phyloP scores from a whole-genome alignment of 2,329 filamentous ascomycete species.

The Calonectria pseudoturangicola region DNA sequence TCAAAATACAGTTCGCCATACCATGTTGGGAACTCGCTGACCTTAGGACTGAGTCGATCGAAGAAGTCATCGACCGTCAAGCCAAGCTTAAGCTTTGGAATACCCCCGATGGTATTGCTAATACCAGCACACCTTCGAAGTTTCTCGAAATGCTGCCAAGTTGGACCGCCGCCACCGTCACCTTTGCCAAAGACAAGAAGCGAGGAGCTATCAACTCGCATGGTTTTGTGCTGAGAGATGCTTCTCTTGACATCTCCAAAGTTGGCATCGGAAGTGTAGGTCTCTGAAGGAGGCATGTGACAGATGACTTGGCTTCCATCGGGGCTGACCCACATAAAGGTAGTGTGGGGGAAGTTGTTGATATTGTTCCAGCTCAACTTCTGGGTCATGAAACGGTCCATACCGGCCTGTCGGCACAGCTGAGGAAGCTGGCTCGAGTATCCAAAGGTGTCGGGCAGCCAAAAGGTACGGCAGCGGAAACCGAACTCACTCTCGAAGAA shows the following conservation, averaged over 20 bases:
- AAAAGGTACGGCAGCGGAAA: slow-evolving; percentile 91
- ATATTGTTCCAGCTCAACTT: slow-evolving; percentile 99
- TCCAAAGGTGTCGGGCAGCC: slow-evolving; percentile 98
- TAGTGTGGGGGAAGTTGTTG: slow-evolving; percentile 98
- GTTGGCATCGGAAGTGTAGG: slow-evolving; percentile 94
- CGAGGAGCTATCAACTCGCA: slow-evolving; percentile 94
- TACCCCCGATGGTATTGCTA: slow-evolving; percentile 85
- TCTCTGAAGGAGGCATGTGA: slow-evolving; percentile 97
- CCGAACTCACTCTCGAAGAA: slow-evolving; percentile 97
- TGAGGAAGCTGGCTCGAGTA: slow-evolving; percentile 97
- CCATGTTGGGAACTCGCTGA: slow-evolving; percentile 90
- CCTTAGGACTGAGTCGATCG: slow-evolving; percentile 86
- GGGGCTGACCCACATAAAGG: slow-evolving; percentile 98
- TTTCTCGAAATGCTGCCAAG: slow-evolving; percentile 95
- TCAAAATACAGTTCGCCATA: slow-evolving; percentile 99
- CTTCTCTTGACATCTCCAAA: slow-evolving; percentile 96
- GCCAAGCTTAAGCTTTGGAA: slow-evolving; percentile 93
- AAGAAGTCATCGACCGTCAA: slow-evolving; percentile 97
- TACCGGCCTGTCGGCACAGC: slow-evolving; percentile 93
- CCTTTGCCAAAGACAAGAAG: slow-evolving; percentile 97
- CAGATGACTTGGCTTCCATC: slow-evolving; percentile 98
- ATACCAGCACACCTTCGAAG: slow-evolving; percentile 93
- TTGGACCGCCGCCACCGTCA: slow-evolving; percentile 95
- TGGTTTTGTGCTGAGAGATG: slow-evolving; percentile 92
- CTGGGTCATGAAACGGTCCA: slow-evolving; percentile 97